Evolutionary conservation across 805 yeast genomes (phyloP), one percentile per base, ranked within the genome.

Genomic region (Tetrapisispora namnaoensis): DNA sequence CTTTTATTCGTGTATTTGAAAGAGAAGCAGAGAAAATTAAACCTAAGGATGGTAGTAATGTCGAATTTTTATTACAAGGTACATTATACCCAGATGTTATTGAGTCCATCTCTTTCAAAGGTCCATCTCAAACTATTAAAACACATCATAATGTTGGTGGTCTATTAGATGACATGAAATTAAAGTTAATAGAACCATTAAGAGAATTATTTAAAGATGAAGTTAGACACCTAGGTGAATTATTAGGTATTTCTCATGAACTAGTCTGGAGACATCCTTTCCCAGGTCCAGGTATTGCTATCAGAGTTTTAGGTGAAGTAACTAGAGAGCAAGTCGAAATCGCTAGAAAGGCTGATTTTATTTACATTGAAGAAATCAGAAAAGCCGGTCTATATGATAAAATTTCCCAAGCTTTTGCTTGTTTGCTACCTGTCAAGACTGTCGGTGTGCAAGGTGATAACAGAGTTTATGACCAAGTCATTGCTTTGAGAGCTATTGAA

Each of bases 241-340:
- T 93, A 47, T 74, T 93, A 73, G 96, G 96, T 45, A 91, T 93
- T 61, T 95, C 97, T 35, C 93, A 87, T 65, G 98, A 93, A 61
- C 78, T 93, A 60, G 98, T 93, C 58, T 91, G 98, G 98, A 87
- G 99, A 78, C 99, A 93, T 69, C 99, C 99, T 50, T 93, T 93
- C 95, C 99, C 99, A 62, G 99, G 99, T 68, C 99, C 99, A 68
- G 99, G 99, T 75, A 86, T 93, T 66, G 99, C 97, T 59, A 93
- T 93, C 69, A 84, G 99, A 73, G 95, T 93, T 49, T 76, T 93
- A 44, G 99, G 99, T 60, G 98, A 91, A 74, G 98, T 93, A 55
- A 86, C 96, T 51, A 85, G 80, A 58, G 81, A 76, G 56, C 99
- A 93, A 74, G 93, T 93, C 50, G 91, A 81, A 65, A 93, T 93